Evolutionary conservation across 2,329 filamentous ascomycete genomes (phyloP), one percentile per base, ranked within the genome.

Genomic region (Dryadomyces quercus-mongolicae): DNA sequence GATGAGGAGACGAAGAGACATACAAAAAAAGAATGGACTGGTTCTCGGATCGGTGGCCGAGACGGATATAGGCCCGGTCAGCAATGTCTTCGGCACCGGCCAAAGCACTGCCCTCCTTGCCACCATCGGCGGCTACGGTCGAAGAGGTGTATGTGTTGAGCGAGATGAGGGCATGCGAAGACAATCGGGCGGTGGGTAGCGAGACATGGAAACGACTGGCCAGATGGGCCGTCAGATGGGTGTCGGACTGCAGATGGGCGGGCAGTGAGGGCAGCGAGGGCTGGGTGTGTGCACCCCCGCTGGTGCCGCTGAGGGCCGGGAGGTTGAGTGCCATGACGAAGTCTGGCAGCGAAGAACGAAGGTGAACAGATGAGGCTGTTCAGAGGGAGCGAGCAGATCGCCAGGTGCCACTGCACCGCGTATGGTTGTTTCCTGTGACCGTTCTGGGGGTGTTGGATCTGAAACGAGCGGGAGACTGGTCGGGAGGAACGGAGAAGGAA

Each of bases 71-170:
- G 54, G 92, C 89, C 59, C 90, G 80, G 59, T 86, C 83, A 21
- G 93, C 93, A 65, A 98, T 78, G 63, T 96, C 91, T 69, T 97
- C 92, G 38, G 89, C 90, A 65, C 90, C 91, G 55, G 85, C 90
- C 79, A 91, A 89, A 59, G 90, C 89, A 71, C 89, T 95, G 40
- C 91, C 92, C 62, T 94, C 88, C 65, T 90, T 93, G 56, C 82
- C 84, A 61, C 92, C 92, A 86, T 96, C 89, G 4, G 86, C 82
- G 21, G 91, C 92, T 65, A 90, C 91, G 54, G 85, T 79, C 0
- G 92, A 92, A 12, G 88, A 88, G 12, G 88, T 92, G 68, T 95
- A 97, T 20, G 91, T 98, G 73, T 98, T 98, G 60, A 98, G 75
- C 52, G 88, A 86, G 65, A 98, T 85, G 62, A 97, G 78, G 50